A percentile compares a stretch with the other conserved stretches of the same genome.
phyloP scores from a whole-genome alignment of 2,329 filamentous ascomycete genomes.

The Neobulgaria alba region DNA sequence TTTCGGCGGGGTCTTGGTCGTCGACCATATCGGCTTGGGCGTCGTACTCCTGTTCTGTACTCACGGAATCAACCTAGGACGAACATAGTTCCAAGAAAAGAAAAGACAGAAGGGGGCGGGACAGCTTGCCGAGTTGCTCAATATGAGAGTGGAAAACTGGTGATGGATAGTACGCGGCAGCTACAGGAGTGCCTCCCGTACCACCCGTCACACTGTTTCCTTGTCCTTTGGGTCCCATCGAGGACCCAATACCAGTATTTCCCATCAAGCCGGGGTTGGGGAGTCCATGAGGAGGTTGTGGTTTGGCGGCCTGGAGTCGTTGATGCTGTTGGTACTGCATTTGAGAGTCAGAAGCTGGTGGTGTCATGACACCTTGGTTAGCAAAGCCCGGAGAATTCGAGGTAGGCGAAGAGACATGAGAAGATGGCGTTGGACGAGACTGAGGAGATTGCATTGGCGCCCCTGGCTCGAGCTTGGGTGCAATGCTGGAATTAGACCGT shows the following conservation, averaged over 20 bases:
- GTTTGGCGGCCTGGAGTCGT: constrained; percentile 21
- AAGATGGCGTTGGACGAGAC: constrained; percentile 73
- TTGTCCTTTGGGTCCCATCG: constrained; percentile 24
- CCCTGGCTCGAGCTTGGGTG: constrained; percentile 61
- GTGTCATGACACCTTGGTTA: constrained; percentile 52
- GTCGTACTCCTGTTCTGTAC: constrained; percentile 93
- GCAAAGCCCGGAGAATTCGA: constrained; percentile 54
- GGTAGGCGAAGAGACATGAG: constrained; percentile 63
- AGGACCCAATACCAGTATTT: constrained; percentile 19
- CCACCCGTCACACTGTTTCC: constrained; percentile 29
- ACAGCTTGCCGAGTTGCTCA: constrained; percentile 84
- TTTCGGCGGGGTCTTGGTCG: constrained; percentile 63
- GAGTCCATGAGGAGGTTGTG: constrained; percentile 22
- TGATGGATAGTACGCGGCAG: constrained; percentile 64
- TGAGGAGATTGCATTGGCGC: constrained; percentile 49
- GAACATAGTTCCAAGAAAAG: constrained; percentile 50
- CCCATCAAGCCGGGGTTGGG: constrained; percentile 18
- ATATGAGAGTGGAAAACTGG: constrained; percentile 83
- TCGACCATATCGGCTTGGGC: constrained; percentile 84
- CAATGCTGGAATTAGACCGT: constrained; percentile 63
- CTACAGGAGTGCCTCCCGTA: constrained; percentile 32
- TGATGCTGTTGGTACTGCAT: constrained; percentile 42
- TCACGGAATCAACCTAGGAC: constrained; percentile 57
- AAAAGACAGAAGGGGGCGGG: constrained; percentile 39
- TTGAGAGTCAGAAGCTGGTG: constrained; percentile 48